Percentiles rank a stretch among this genome's conserved stretches.
Conservation (phyloP, 768 basidiomycete genomes). For the Tremella yokohamensis region DNA sequence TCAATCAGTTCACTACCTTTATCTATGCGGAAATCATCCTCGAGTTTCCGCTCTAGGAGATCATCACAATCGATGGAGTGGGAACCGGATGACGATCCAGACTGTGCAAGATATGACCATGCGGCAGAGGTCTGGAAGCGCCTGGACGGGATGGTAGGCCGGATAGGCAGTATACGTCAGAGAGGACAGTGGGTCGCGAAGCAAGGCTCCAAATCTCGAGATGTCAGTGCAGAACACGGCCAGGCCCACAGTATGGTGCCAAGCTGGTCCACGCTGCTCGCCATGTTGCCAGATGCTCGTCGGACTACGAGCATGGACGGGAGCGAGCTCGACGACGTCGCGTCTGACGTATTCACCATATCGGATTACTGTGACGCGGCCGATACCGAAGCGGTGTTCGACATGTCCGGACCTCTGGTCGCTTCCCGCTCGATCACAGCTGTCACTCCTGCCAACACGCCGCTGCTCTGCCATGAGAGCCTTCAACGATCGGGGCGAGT, state of each 20-base stretch:
- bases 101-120: background rate
- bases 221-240: background rate
- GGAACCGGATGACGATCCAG: slow-evolving; percentile 4
- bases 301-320: background rate
- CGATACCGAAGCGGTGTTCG: slow-evolving; percentile 25
- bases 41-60: too few relatives aligned
- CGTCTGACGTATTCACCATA: background rate
- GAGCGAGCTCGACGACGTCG: background rate
- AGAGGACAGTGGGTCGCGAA: background rate
- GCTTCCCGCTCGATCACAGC: slow-evolving; percentile 15
- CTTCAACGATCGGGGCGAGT: slow-evolving; percentile 20
- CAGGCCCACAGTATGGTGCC: background rate
- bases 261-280: background rate
- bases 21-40: too few relatives aligned
- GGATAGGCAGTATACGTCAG: background rate
- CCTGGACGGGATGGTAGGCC: background rate
- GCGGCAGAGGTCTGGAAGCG: slow-evolving; percentile 2
- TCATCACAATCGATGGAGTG: background rate
- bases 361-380: background rate
- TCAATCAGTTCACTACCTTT: too few relatives aligned
- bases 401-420: slow-evolving; percentile 29
- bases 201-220: background rate
- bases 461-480: slow-evolving; percentile 17
- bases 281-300: background rate
- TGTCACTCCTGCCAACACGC: slow-evolving; percentile 26